phyloP scores from a whole-genome alignment of 1,284 basidiomycete species.

The Pascua guehoae region DNA sequence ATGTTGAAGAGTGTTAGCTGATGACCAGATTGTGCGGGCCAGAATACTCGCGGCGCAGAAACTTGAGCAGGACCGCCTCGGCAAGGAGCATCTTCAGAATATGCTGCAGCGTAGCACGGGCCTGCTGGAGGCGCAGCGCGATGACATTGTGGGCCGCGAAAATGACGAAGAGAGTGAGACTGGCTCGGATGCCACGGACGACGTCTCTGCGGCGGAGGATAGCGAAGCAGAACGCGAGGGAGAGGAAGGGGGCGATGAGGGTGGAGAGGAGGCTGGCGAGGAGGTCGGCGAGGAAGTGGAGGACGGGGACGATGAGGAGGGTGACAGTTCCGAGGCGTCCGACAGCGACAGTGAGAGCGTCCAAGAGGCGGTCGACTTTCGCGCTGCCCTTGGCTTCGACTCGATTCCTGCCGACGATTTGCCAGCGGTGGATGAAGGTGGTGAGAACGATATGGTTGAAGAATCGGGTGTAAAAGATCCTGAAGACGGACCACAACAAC shows the following conservation, averaged over 20 bases:
- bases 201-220: constrained; percentile 30
- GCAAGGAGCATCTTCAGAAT: constrained; percentile 81
- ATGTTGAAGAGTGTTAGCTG: background rate
- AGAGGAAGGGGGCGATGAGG: constrained; percentile 9
- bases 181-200: constrained; percentile 19
- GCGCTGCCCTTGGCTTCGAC: background rate
- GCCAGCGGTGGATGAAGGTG: background rate
- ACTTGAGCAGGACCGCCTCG: constrained; percentile 63
- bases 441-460: background rate
- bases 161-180: constrained; percentile 20
- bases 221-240: constrained; percentile 38
- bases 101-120: constrained; percentile 86
- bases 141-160: constrained; percentile 57
- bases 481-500: background rate
- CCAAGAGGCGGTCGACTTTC: background rate
- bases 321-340: background rate
- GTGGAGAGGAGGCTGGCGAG: constrained; percentile 17
- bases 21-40: constrained; percentile 61
- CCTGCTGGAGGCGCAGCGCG: constrained; percentile 77
- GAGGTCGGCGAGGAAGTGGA: constrained; percentile 22
- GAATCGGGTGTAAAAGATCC: background rate
- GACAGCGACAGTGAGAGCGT: background rate
- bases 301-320: constrained; percentile 26
- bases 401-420: background rate
- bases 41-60: constrained; percentile 58